Evolutionary conservation across 2,329 filamentous ascomycete genomes (phyloP).

Genomic region (Hirsutella minnesotensis): DNA sequence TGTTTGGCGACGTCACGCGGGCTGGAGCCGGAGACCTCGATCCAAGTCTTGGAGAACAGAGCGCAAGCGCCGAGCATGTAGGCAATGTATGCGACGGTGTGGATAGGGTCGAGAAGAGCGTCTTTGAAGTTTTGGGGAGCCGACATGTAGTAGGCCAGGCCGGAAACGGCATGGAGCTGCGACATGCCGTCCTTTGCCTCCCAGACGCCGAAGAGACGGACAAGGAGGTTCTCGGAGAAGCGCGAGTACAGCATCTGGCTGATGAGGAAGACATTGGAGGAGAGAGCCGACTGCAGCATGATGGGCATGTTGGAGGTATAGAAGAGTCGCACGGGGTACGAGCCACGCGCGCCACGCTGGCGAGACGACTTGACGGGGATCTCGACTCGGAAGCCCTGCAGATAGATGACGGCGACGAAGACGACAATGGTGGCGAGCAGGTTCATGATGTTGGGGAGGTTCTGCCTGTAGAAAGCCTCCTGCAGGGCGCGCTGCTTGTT

Average conservation of each 20-base stretch:
- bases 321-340: conserved; percentile 97
- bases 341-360: conserved; percentile 96
- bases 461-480: conserved; percentile 99
- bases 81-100: conserved; percentile 86
- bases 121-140: conserved; percentile 96
- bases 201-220: conserved; percentile 96
- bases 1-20: conserved; percentile 98
- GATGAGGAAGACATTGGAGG: conserved; percentile 98
- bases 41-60: conserved; percentile 99
- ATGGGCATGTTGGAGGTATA: conserved; percentile 99
- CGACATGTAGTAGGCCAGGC: conserved; percentile 99
- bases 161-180: conserved; percentile 86
- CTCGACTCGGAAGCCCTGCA: conserved; percentile 98
- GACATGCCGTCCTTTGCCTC: conserved; percentile 92
- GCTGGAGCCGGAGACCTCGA: conserved; percentile 95
- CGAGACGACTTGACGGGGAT: conserved; percentile 99
- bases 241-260: conserved; percentile 99
- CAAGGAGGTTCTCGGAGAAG: conserved; percentile 97
- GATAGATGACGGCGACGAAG: conserved; percentile 97
- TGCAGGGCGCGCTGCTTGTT: conserved; percentile 98
- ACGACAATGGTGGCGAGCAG: conserved; percentile 83
- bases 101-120: conserved; percentile 89
- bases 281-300: conserved; percentile 98
- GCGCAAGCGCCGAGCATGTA: conserved; percentile 98
- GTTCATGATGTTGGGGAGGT: conserved; percentile 99